Evolutionary conservation across 371 early-diverging fungal genomes (phyloP).

Genomic region (Mucor plumbeus): DNA sequence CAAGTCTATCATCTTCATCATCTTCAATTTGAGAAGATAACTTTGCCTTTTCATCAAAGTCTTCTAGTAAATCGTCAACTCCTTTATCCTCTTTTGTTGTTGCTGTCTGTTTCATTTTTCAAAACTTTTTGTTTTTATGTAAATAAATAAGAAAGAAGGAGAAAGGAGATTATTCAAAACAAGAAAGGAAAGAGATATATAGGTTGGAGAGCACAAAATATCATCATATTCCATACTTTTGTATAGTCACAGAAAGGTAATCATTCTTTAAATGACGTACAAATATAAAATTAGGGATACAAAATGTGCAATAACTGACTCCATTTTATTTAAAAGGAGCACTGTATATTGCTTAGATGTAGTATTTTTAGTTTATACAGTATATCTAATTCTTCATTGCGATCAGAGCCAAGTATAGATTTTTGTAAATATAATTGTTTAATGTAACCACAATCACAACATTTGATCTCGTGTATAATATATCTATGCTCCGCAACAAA

Average conservation of each 20-base stretch:
- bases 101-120: constrained; percentile 6
- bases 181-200: too few relatives aligned
- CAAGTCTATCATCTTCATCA: constrained; percentile 14
- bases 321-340: constrained; percentile 1
- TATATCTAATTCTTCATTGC: not conserved
- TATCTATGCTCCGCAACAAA: constrained; percentile 1
- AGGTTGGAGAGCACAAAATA: not conserved
- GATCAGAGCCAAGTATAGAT: not conserved
- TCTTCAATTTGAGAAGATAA: constrained; percentile 12
- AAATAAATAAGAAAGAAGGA: not conserved
- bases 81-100: constrained; percentile 7
- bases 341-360: not conserved
- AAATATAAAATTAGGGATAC: not conserved
- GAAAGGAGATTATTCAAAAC: not conserved
- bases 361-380: not conserved
- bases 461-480: not conserved
- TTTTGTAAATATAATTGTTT: too few relatives aligned
- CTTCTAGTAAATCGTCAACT: constrained; percentile 24
- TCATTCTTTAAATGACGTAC: constrained; percentile 4
- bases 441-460: not conserved
- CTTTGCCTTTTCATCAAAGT: constrained; percentile 34
- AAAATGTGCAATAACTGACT: not conserved
- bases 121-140: not conserved
- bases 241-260: not conserved
- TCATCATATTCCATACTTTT: constrained; percentile 6